Conservation (phyloP, 805 yeast genomes). For the Ogataea pignaliae region DNA sequence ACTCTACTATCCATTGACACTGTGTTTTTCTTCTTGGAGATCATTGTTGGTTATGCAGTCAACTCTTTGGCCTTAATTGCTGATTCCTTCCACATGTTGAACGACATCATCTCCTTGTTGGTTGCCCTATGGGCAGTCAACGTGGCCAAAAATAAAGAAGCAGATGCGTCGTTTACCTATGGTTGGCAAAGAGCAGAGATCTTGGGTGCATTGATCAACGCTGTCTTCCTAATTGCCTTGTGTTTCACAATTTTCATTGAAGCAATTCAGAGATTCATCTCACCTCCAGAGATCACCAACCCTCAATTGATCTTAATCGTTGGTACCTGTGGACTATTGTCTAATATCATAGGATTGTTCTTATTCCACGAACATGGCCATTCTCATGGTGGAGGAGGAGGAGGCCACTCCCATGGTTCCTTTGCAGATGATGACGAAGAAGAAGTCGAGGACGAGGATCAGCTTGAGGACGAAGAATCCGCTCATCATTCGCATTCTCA, state of each 20-base stretch:
- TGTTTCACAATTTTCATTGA: constrained; percentile 91
- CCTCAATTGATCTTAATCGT: constrained; percentile 81
- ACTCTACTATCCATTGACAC: constrained; percentile 74
- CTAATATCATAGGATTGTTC: constrained; percentile 78
- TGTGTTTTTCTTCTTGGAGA: constrained; percentile 78
- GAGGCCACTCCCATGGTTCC: constrained; percentile 31
- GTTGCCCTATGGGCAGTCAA: constrained; percentile 96
- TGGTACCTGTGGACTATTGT: constrained; percentile 76
- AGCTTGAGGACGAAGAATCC: background rate
- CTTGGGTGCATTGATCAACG: constrained; percentile 89
- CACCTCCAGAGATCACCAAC: constrained; percentile 72
- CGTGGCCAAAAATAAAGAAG: constrained; percentile 75
- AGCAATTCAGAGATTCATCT: constrained; percentile 83
- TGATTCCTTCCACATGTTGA: constrained; percentile 96
- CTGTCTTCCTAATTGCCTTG: constrained; percentile 86
- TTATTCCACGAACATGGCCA: constrained; percentile 87
- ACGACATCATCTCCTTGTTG: constrained; percentile 83
- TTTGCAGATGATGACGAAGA: constrained; percentile 10
- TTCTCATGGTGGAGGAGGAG: constrained; percentile 35
- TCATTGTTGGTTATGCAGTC: constrained; percentile 82
- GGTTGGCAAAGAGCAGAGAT: constrained; percentile 99
- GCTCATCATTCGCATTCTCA: constrained; percentile 12
- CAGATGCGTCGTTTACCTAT: constrained; percentile 87
- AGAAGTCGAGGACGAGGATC: constrained; percentile 11
- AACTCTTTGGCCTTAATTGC: constrained; percentile 94